Percentiles rank a stretch among this genome's conserved stretches.
Evolutionary conservation across 2,329 filamentous ascomycete genomes (phyloP).

Genomic region (Cladosporium sp.): DNA sequence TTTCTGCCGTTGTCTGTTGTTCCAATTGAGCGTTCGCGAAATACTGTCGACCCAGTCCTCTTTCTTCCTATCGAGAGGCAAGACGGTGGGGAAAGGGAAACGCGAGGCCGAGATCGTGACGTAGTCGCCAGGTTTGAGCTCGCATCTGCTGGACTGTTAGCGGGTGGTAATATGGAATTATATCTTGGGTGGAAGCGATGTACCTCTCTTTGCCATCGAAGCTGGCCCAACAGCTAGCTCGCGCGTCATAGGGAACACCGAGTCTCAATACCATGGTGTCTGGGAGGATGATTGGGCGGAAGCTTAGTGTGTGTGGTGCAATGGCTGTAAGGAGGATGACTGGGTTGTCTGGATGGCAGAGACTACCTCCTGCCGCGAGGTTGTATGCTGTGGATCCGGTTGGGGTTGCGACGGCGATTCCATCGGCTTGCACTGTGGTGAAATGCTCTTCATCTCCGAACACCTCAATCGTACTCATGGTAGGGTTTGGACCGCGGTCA

Average conservation of each 20-base stretch:
- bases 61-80: slow-evolving; percentile 62
- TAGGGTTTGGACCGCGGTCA: slow-evolving; percentile 88
- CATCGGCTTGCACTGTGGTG: slow-evolving; percentile 88
- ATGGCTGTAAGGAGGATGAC: slow-evolving; percentile 93
- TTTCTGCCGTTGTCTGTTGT: slow-evolving; percentile 73
- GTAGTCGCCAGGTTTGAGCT: slow-evolving; percentile 73
- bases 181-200: slow-evolving; percentile 14
- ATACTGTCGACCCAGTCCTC: slow-evolving; percentile 84
- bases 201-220: slow-evolving; percentile 84
- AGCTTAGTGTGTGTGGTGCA: slow-evolving; percentile 89
- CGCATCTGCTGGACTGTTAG: slow-evolving; percentile 30
- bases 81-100: slow-evolving; percentile 74
- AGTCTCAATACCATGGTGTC: slow-evolving; percentile 92
- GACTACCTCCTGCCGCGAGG: slow-evolving; percentile 86
- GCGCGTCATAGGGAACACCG: slow-evolving; percentile 89
- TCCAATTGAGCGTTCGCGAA: slow-evolving; percentile 74
- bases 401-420: slow-evolving; percentile 87
- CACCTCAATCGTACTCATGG: slow-evolving; percentile 86
- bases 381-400: slow-evolving; percentile 96
- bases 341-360: slow-evolving; percentile 94
- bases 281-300: slow-evolving; percentile 91
- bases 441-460: slow-evolving; percentile 96
- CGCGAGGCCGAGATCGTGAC: slow-evolving; percentile 76
- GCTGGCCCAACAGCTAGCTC: slow-evolving; percentile 91
- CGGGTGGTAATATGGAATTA: background rate